Evolutionary conservation across 169 alveolate genomes (phyloP).

Genomic region (Eimeria praecox): DNA sequence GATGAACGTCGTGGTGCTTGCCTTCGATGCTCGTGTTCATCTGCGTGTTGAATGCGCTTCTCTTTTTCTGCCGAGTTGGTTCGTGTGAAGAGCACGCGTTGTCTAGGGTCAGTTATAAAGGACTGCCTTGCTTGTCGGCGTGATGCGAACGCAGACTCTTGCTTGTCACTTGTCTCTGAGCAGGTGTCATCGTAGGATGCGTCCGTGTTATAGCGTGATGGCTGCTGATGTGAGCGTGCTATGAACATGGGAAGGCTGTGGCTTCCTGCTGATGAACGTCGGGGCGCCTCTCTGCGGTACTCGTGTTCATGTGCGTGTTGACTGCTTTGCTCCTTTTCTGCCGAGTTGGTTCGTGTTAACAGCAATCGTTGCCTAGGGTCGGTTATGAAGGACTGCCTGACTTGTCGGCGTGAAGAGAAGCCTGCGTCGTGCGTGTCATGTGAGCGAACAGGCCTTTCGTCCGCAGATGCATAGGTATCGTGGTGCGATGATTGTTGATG

Average conservation of each 20-base stretch:
- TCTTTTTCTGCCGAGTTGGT: constrained; percentile 47
- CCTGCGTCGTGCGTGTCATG: background rate
- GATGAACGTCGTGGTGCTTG: constrained; percentile 43
- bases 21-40: constrained; percentile 4
- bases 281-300: too few relatives aligned
- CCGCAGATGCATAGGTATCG: background rate
- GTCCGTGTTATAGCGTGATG: background rate
- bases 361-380: too few relatives aligned
- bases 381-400: too few relatives aligned
- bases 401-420: too few relatives aligned
- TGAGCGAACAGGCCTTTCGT: background rate
- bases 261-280: constrained; percentile 7
- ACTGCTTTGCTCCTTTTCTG: too few relatives aligned
- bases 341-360: too few relatives aligned
- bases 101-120: constrained; percentile 42
- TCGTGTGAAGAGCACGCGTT: constrained; percentile 43
- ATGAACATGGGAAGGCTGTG: constrained; percentile 16
- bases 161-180: background rate
- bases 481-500: constrained; percentile 22
- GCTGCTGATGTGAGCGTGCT: constrained; percentile 31
- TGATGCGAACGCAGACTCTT: background rate
- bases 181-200: background rate
- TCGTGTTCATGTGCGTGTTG: too few relatives aligned
- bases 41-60: background rate
- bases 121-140: constrained; percentile 70